phyloP scores from a whole-genome alignment of 116 monocot genomes.

The Thalassia testudinum region DNA sequence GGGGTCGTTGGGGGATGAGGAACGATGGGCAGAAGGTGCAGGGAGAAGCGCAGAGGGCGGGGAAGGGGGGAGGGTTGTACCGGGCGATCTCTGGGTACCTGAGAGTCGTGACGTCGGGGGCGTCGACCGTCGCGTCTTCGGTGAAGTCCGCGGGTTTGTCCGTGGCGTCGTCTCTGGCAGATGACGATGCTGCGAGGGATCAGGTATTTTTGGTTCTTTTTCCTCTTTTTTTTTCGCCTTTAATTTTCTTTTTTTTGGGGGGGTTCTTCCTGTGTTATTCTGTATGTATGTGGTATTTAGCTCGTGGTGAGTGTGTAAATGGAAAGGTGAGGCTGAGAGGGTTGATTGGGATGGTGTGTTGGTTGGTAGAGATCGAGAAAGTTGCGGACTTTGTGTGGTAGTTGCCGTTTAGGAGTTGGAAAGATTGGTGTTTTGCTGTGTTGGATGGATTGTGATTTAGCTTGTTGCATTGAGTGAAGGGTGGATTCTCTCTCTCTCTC shows the following conservation, averaged over 20 bases:
- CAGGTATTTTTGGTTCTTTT: slow-evolving; percentile 25
- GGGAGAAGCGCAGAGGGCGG: not conserved
- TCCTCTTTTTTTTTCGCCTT: not conserved
- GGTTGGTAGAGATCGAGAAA: too few species aligned
- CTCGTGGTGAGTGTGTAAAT: too few species aligned
- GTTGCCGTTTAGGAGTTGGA: too few species aligned
- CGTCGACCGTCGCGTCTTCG: slow-evolving; percentile 69
- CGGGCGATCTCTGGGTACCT: slow-evolving; percentile 42
- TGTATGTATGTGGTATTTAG: not conserved
- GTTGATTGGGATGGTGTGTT: too few species aligned
- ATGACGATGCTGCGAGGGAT: slow-evolving; percentile 42
- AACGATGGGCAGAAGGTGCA: slow-evolving; percentile 12
- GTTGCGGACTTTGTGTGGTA: too few species aligned
- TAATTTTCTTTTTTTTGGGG: not conserved
- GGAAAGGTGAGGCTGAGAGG: too few species aligned
- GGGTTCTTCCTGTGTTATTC: not conserved
- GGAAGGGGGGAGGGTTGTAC: slow-evolving; percentile 11
- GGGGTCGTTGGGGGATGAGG: slow-evolving; percentile 9
- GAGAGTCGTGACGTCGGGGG: slow-evolving; percentile 72
- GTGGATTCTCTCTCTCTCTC: too few species aligned
- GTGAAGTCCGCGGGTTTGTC: slow-evolving; percentile 58
- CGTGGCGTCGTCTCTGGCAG: slow-evolving; percentile 51
- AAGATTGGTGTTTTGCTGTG: too few species aligned
- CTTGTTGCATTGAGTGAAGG: too few species aligned
- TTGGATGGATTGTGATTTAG: too few species aligned